A percentile compares a stretch with the other conserved stretches of the same genome.
Conservation (phyloP, 495 filamentous ascomycete genomes). For the Talaromyces proteolyticus region DNA sequence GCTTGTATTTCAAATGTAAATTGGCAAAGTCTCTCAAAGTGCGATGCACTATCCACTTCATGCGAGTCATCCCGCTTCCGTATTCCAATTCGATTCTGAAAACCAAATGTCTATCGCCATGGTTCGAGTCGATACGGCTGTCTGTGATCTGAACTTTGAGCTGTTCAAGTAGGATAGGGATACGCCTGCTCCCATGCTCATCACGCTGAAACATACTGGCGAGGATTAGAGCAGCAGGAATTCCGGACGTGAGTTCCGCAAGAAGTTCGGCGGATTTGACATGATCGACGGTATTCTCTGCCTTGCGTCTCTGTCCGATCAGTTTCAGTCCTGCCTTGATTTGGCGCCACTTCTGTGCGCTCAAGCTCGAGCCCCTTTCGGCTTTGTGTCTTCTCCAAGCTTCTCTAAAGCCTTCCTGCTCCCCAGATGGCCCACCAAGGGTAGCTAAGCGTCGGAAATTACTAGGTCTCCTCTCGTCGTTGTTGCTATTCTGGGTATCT, state of each 20-base stretch:
- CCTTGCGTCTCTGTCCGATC: slow-evolving; percentile 71
- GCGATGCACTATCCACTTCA: slow-evolving; percentile 94
- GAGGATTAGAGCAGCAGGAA: slow-evolving; percentile 85
- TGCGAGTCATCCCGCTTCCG: slow-evolving; percentile 87
- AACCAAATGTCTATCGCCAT: slow-evolving; percentile 73
- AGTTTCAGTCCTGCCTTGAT: slow-evolving; percentile 80
- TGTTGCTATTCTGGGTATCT: slow-evolving; percentile 16
- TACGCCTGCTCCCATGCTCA: slow-evolving; percentile 89
- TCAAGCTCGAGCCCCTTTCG: slow-evolving; percentile 65
- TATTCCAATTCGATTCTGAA: slow-evolving; percentile 96
- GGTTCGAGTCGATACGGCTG: slow-evolving; percentile 56
- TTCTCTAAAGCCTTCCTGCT: slow-evolving; percentile 37
- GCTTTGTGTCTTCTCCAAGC: slow-evolving; percentile 48
- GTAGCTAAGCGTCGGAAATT: slow-evolving; percentile 72
- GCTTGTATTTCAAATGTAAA: slow-evolving; percentile 86
- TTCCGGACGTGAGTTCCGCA: slow-evolving; percentile 87
- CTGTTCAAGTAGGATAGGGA: slow-evolving; percentile 92
- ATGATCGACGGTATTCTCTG: slow-evolving; percentile 80
- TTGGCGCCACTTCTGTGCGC: slow-evolving; percentile 79
- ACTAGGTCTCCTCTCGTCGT: slow-evolving; percentile 56
- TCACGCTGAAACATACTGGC: slow-evolving; percentile 97
- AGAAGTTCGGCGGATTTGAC: slow-evolving; percentile 94
- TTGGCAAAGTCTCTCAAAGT: slow-evolving; percentile 87
- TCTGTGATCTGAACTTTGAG: slow-evolving; percentile 83
- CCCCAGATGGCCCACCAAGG: slow-evolving; percentile 55